Evolutionary conservation across 805 yeast species (phyloP), one percentile per base, ranked within the genome.

Genomic region (Candida anglica): DNA sequence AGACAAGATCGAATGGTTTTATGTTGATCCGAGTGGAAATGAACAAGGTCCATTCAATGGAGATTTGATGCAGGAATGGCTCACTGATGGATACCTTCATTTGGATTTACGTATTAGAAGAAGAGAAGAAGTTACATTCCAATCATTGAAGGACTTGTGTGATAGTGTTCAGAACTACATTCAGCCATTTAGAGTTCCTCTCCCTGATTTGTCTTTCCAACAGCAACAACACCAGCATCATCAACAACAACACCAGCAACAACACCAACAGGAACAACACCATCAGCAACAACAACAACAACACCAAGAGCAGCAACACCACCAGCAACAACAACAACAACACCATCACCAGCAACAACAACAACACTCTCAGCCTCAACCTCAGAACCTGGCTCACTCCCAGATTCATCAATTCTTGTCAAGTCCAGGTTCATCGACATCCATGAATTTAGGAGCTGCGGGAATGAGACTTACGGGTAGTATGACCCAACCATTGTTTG

Each of bases 11-110:
- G 60, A 69, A 31, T 86, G 96, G 96, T 60, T 61, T 38, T 86
- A 86, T 53, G 60, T 80, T 35, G 96, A 86, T 53, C 78, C 86
- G 0, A 55, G 69, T 26, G 86, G 84, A 4, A 69, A 59, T 32
- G 79, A 77, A 41, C 95, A 86, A 52, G 96, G 96, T 15, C 95
- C 96, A 3, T 86, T 86, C 57, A 66, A 67, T 30, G 87, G 89
- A 2, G 53, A 58, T 17, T 59, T 72, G 58, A 86, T 86, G 96
- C 89, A 84, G 43, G 76, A 66, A 33, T 86, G 96, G 96, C 76
- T 72, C 38, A 50, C 71, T 6, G 71, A 70, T 27, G 76, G 78
- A 2, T 84, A 81, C 58, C 65, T 86, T 44, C 62, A 62, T 25
- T 66, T 63, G 8, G 76, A 70, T 38, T 62, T 86, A 41, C 59